Evolutionary conservation across 1,284 basidiomycete species (phyloP), one percentile per base, ranked within the genome.

Genomic region (Pholiota adiposa): DNA sequence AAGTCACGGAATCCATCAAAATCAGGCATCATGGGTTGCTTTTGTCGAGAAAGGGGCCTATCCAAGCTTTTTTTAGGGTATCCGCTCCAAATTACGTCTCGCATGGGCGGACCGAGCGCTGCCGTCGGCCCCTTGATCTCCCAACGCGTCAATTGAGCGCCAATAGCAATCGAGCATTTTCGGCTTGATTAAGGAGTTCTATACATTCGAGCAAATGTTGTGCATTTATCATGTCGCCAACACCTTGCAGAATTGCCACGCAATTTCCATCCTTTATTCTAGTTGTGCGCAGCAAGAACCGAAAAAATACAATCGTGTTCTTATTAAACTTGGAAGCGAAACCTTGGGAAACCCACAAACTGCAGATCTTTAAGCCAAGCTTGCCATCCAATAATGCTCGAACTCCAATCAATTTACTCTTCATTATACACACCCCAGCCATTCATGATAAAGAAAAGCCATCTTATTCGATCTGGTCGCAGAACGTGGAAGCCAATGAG

Each of bases 391-490:
- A 5, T 31, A 11, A 31, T 31, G 29, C 11, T 31, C 29, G 11
- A 31, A 31, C 4, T 31, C 29, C 4, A 5, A 31, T 31, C 29
- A 31, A 46, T 46, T 7, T 46, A 59, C 38, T 62, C 51, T 56
- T 67, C 55, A 18, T 43, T 65, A 59, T 67, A 65, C 5, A 77
- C 72, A n/a, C 78, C 79, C 81, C 81, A 82, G 1, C 82, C 81
- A 54, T 78, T 77, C 76, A 82, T 74, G 58, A 81, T 81, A 65
- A 82, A 82, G 65, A 80, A 78, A 25, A 81, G 77, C 80, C 81
- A 83, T 48, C 71, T 71, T 31, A 82, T 41, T 48, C 82, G 67
- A 61, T 82, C 79, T 21, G 77, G 73, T 12, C 81, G 67, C 62
- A 83, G 73, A 14, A 83, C 33, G 61, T 83, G 81, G 73, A 83